Base-by-base conservation (phyloP, 176 grass and related monocot species). In the Carex kokanica region DNA sequence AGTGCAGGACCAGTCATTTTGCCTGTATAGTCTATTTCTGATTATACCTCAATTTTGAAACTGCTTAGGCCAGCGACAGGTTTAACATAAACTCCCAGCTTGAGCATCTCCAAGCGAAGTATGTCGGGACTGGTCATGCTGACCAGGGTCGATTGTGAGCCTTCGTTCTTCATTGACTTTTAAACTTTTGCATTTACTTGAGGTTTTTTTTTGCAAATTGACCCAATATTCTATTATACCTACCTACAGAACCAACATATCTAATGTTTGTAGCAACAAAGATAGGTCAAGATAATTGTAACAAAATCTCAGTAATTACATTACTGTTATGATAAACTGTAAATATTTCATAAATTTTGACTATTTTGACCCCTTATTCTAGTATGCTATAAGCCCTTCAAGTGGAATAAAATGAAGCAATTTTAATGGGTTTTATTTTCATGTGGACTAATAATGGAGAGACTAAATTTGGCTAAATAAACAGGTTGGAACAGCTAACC, bases 61-160 rank as follows among this genome's bases (percentile, higher is more conserved):
- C 84, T 85, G 78, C 51, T 29, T 54, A 97, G 95, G 95, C 95
- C 32, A 97, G 95, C 0, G 92, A 97, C 25, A 92, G 95, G 60
- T 94, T 97, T 71, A 97, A 97, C 82, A 97, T 97, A 53, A 97
- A 97, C 80, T 97, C 95, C 73, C 95, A 97, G 81, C 95, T 97
- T 74, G 95, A 97, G 84, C 95, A 97, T 91, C 92, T 97, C 82
- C 95, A 97, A 88, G 95, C 95, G 18, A 97, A 94, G 57, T 92
- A 97, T 91, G 95, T 97, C 0, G 95, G 95, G 70, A 97, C 95
- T 74, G 95, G 95, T 43, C 92, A 97, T 87, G 95, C 95, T 51
- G 95, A 97, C 78, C 84, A 92, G 78, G 85, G 55, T 84, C 88
- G 92, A 97, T 97, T 94, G 95, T 97, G 89, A 90, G 90, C 54